These are phyloP conservation scores for Sinapis alba DNA, from an alignment of 441 rosid genomes.

Conservation along the genomic window DNA sequence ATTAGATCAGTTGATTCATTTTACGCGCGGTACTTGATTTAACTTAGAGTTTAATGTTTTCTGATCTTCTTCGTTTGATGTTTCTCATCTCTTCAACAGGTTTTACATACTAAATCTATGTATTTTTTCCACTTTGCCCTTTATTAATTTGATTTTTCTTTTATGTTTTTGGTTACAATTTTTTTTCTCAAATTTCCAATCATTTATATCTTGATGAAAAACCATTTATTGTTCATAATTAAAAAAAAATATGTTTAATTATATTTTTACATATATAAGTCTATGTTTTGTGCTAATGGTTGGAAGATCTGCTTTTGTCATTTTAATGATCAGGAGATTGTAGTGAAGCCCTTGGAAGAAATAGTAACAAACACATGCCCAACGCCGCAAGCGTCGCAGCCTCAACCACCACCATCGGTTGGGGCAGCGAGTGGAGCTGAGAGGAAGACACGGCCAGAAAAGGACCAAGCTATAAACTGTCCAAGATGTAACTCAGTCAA, in stretches of 20 bases:
- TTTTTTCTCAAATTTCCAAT: conserved; percentile 7
- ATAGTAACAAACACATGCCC: conserved; percentile 64
- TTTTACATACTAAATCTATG: conserved; percentile 1
- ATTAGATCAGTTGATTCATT: conserved; percentile 15
- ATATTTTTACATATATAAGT: conserved; percentile 4
- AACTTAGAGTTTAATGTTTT: conserved; percentile 21
- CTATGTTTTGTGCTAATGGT: conserved; percentile 9
- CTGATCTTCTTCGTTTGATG: conserved; percentile 22
- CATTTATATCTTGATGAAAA: conserved; percentile 24
- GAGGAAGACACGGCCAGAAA: conserved; percentile 65
- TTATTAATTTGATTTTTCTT: conserved; percentile 29
- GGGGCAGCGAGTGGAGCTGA: conserved; percentile 25
- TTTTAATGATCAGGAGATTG: conserved; percentile 64
- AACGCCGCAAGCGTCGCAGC: conserved; percentile 42
- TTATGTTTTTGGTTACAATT: conserved; percentile 29
- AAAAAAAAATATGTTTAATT: neutral
- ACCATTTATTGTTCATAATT: conserved; percentile 1
- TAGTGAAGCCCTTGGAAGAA: conserved; percentile 87
- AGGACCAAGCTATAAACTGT: conserved; percentile 82
- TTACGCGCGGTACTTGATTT: conserved; percentile 13
- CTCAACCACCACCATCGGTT: conserved; percentile 29
- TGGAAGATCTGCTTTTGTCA: conserved; percentile 5
- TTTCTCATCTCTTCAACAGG: conserved; percentile 7
- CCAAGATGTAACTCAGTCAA: conserved; percentile 94
- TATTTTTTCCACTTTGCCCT: conserved; percentile 37